phyloP scores from a whole-genome alignment of 257 asterid species.

The Craterostigma plantagineum region DNA sequence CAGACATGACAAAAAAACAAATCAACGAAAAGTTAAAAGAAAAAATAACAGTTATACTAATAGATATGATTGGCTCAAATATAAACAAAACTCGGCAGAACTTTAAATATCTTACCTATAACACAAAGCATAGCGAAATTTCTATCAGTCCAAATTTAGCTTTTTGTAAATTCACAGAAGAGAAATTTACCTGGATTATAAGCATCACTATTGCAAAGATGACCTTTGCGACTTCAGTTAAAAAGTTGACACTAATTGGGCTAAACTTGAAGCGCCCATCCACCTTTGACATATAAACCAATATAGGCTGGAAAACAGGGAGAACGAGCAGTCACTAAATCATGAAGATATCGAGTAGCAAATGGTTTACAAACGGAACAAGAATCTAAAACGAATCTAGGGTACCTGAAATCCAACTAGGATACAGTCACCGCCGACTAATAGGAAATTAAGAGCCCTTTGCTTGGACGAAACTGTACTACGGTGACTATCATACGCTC shows the following conservation, averaged over 20 bases:
- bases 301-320: slow-evolving; percentile 5
- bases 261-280: slow-evolving; percentile 88
- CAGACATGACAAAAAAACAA: no score
- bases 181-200: slow-evolving; percentile 52
- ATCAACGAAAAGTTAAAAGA: no score
- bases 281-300: slow-evolving; percentile 63
- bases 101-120: no score
- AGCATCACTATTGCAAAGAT: slow-evolving; percentile 81
- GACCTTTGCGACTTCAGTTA: slow-evolving; percentile 78
- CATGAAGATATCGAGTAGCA: not conserved
- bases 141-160: no score
- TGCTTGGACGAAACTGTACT: slow-evolving; percentile 54
- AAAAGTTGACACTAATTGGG: slow-evolving; percentile 91
- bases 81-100: no score
- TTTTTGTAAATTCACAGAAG: not conserved
- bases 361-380: slow-evolving; percentile 2
- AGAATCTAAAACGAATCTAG: not conserved
- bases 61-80: no score
- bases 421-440: slow-evolving; percentile 62
- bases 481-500: slow-evolving; percentile 59
- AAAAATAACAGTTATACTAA: no score
- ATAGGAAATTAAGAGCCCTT: slow-evolving; percentile 43
- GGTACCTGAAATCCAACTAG: slow-evolving; percentile 64
- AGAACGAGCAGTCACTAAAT: not conserved
- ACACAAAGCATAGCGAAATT: no score